Evolutionary conservation across 2,329 filamentous ascomycete species (phyloP), one percentile per base, ranked within the genome.

Genomic region (Neurospora crassa): DNA sequence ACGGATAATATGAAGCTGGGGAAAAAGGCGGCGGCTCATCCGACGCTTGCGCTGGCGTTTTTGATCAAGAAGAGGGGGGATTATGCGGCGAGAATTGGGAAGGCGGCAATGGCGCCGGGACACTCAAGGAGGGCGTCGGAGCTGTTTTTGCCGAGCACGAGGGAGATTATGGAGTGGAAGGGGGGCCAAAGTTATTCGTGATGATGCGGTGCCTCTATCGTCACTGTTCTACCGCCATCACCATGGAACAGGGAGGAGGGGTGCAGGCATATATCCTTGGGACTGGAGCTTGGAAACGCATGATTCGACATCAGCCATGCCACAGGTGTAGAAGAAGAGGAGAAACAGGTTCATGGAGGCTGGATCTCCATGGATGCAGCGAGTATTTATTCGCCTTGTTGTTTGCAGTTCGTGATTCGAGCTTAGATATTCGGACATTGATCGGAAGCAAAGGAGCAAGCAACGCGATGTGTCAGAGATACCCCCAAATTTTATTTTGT

Each of bases 111-210:
- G 29, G 63, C 29, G n/a, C 43, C 63, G 18, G 68, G 20, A 67
- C 45, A 11, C 59, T 67, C 63, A 8, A 68, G 67, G 20, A 69
- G 63, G 5, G 69, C 68, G 14, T 42, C 70, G 2, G 71, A 71
- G 11, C 29, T 68, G 68, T 76, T 76, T 24, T 40, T 76, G 71
- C 75, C 76, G 12, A 75, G 70, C 16, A 76, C 75, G 12, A 73
- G 67, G 73, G 75, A 76, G 73, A 76, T 76, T 1, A 68, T 76
- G 76, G 74, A 74, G 71, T 77, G 76, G 76, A 77, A 74, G 70
- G 73, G 73, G 20, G 67, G 67, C 2, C 29, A 34, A 5, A 24
- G n/a, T 40, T 68, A 68, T 20, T 68, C 67, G 5, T 67, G n/a
- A 47, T 47, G 42, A 7, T 7, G 34, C 1, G 7, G 34, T 37